phyloP scores from a whole-genome alignment of 306 rosid genomes.

The Phaseolus lunatus region DNA sequence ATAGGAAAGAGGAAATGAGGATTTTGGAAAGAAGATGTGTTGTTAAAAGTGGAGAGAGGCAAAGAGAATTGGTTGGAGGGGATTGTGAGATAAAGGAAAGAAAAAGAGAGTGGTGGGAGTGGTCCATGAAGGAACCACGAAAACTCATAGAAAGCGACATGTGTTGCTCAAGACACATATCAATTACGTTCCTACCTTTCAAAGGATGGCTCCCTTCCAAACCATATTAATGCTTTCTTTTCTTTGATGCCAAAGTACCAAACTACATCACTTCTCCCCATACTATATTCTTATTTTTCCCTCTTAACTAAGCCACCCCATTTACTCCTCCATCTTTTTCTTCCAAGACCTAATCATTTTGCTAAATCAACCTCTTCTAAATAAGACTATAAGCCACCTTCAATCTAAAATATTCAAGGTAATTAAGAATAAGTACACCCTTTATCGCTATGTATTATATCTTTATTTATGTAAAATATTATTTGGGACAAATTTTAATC shows the following conservation, averaged over 20 bases:
- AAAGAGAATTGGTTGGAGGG: neutral
- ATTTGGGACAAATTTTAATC: too few relatives aligned
- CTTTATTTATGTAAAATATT: too few relatives aligned
- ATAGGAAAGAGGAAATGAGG: too few relatives aligned
- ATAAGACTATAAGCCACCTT: too few relatives aligned
- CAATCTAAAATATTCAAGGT: too few relatives aligned
- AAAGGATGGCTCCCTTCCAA: slow-evolving; percentile 7
- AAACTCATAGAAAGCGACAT: slow-evolving; percentile 59
- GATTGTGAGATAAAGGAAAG: slow-evolving; percentile 28
- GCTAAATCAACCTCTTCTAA: too few relatives aligned
- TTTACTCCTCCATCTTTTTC: neutral
- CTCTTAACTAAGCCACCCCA: neutral
- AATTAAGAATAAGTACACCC: too few relatives aligned
- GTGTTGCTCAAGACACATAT: slow-evolving; percentile 38
- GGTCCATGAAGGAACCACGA: slow-evolving; percentile 58
- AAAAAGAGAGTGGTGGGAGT: slow-evolving; percentile 27
- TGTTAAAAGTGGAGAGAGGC: slow-evolving; percentile 10
- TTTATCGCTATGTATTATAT: too few relatives aligned
- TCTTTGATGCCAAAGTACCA: slow-evolving; percentile 39
- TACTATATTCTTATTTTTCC: neutral
- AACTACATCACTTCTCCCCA: slow-evolving; percentile 39
- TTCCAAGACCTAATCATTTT: too few relatives aligned
- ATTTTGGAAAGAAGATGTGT: neutral
- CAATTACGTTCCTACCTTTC: slow-evolving; percentile 34
- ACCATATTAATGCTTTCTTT: neutral